phyloP scores from a whole-genome alignment of 768 basidiomycete species.

The Sutorius australiensis region DNA sequence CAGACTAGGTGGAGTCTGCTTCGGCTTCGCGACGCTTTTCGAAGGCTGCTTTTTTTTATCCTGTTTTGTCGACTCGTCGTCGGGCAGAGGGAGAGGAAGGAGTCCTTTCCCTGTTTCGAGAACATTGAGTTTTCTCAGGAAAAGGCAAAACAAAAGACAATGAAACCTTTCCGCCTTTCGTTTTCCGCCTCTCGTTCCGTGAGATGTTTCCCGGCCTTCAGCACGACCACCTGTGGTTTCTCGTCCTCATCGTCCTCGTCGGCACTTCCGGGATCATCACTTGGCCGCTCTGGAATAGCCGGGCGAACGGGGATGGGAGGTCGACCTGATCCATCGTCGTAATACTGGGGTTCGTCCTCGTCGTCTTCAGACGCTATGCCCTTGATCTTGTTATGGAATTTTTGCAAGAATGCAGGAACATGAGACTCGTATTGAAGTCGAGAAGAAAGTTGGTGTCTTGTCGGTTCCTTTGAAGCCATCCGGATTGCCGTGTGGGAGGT shows the following conservation, averaged over 20 bases:
- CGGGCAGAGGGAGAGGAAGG: conserved; percentile 45
- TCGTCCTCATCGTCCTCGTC: conserved; percentile 75
- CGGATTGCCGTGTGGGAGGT: background rate
- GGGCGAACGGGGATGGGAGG: conserved; percentile 75
- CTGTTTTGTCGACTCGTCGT: conserved; percentile 17
- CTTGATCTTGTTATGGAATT: conserved; percentile 58
- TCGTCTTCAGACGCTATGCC: conserved; percentile 51
- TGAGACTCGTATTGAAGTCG: conserved; percentile 59
- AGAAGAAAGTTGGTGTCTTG: conserved; percentile 67
- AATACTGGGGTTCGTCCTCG: conserved; percentile 46
- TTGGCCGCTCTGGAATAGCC: conserved; percentile 64
- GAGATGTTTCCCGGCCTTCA: conserved; percentile 86
- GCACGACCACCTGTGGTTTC: conserved; percentile 83
- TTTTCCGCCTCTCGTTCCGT: conserved; percentile 75
- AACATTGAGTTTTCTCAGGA: conserved; percentile 2
- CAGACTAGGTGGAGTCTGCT: conserved; percentile 23
- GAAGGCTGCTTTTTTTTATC: conserved; percentile 29
- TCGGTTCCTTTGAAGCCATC: conserved; percentile 58
- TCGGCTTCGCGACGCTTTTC: conserved; percentile 21
- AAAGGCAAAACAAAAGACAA: conserved; percentile 2
- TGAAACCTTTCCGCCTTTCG: conserved; percentile 64
- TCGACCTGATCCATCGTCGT: conserved; percentile 64
- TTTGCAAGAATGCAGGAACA: conserved; percentile 62
- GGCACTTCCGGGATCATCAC: conserved; percentile 66
- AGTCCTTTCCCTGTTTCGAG: conserved; percentile 55